phyloP scores from a whole-genome alignment of 306 rosid species.

The Gynostemma pentaphyllum region DNA sequence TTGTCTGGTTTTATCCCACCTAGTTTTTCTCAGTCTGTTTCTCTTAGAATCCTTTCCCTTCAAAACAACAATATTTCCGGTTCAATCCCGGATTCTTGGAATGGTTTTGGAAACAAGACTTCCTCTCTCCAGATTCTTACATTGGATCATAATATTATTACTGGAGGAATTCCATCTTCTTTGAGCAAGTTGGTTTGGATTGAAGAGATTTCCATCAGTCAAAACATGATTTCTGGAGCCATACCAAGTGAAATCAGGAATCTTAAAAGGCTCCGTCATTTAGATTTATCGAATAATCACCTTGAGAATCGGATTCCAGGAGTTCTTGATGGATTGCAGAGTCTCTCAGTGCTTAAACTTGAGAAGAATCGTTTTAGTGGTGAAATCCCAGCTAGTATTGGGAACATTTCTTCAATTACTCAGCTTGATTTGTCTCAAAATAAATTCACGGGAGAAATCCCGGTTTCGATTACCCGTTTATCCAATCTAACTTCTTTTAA shows the following conservation, averaged over 20 bases:
- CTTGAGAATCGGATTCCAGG: constrained; percentile 49
- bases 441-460: constrained; percentile 62
- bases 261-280: constrained; percentile 33
- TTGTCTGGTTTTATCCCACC: constrained; percentile 52
- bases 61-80: constrained; percentile 71
- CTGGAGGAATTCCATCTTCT: constrained; percentile 55
- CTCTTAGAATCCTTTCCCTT: constrained; percentile 43
- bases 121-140: constrained; percentile 33
- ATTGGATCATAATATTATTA: constrained; percentile 44
- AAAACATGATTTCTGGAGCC: constrained; percentile 35
- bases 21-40: constrained; percentile 28
- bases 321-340: constrained; percentile 32
- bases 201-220: constrained; percentile 34
- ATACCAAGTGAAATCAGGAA: constrained; percentile 45
- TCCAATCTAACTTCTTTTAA: constrained; percentile 37
- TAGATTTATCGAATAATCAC: constrained; percentile 45
- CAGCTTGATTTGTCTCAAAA: constrained; percentile 64
- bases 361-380: constrained; percentile 44
- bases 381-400: constrained; percentile 46
- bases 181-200: constrained; percentile 31
- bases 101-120: constrained; percentile 9
- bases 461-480: constrained; percentile 36
- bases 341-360: constrained; percentile 51
- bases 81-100: constrained; percentile 46
- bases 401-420: constrained; percentile 46